These are phyloP conservation scores for Rostrohypoxylon terebratum DNA, from an alignment of 495 filamentous ascomycete species.

Conservation along the genomic window DNA sequence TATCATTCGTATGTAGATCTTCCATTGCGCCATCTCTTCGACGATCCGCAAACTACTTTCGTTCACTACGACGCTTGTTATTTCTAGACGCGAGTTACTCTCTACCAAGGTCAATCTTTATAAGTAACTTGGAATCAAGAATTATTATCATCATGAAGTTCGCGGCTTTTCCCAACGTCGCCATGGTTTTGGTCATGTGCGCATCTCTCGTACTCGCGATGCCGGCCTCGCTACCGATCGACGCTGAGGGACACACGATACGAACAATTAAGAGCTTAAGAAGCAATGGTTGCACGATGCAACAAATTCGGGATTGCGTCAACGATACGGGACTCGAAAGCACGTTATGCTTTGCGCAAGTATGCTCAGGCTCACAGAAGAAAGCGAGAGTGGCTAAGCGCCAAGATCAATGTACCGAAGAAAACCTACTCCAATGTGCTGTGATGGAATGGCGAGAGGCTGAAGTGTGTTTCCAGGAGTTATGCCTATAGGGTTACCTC, in stretches of 20 bases:
- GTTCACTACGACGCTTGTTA: conserved; percentile 29
- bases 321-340: conserved; percentile 41
- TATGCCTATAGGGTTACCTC: conserved; percentile 28
- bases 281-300: conserved; percentile 28
- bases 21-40: conserved; percentile 25
- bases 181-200: conserved; percentile 24
- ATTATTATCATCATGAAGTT: conserved; percentile 27
- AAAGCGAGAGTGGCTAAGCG: conserved; percentile 22
- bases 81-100: conserved; percentile 20
- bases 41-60: conserved; percentile 33
- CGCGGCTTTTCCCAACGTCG: conserved; percentile 21
- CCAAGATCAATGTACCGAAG: conserved; percentile 43
- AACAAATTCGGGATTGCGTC: conserved; percentile 33
- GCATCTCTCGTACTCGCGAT: conserved; percentile 26
- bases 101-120: conserved; percentile 27
- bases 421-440: conserved; percentile 40
- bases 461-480: conserved; percentile 42
- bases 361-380: conserved; percentile 20
- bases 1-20: conserved; percentile 36
- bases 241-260: conserved; percentile 10
- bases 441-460: conserved; percentile 42
- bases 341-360: conserved; percentile 41
- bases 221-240: conserved; percentile 28
- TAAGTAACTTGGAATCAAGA: conserved; percentile 14
- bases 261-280: neutral